Evolutionary conservation across 768 basidiomycete species (phyloP).

Genomic region (Tulasnella sp.): DNA sequence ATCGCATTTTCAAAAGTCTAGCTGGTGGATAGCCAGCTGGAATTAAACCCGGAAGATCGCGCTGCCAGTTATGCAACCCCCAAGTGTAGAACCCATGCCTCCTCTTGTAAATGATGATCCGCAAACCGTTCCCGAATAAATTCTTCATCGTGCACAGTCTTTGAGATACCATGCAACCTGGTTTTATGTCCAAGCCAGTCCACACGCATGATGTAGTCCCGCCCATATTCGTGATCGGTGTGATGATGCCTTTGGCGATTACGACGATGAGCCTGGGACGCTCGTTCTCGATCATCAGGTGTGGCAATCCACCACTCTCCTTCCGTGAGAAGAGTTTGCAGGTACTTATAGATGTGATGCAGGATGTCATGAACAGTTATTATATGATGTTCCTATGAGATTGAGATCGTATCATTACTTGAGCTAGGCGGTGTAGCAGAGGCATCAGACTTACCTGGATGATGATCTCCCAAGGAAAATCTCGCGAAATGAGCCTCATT

Average conservation of each 20-base stretch:
- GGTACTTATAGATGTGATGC: not conserved
- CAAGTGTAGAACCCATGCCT: slow-evolving; percentile 11
- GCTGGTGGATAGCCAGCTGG: too few species aligned
- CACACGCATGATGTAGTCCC: too few species aligned
- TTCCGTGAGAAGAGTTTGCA: slow-evolving; percentile 6
- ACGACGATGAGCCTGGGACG: not conserved
- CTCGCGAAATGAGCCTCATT: slow-evolving; percentile 10
- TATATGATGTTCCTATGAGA: slow-evolving; percentile 2
- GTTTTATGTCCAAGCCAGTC: slow-evolving; percentile 13
- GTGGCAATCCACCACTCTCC: slow-evolving; percentile 16
- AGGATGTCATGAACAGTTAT: slow-evolving; percentile 9
- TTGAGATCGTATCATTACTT: too few species aligned
- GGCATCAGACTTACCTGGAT: too few species aligned
- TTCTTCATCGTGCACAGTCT: not conserved
- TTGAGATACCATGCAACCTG: slow-evolving; percentile 6
- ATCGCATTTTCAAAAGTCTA: too few species aligned
- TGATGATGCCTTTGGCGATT: too few species aligned
- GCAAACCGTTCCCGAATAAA: slow-evolving; percentile 8
- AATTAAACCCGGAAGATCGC: too few species aligned
- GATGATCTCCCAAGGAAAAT: slow-evolving; percentile 10
- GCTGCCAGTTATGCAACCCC: too few species aligned
- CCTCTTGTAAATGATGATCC: slow-evolving; percentile 6
- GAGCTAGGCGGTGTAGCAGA: too few species aligned
- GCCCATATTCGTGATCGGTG: too few species aligned
- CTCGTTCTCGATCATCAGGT: slow-evolving; percentile 3